A percentile compares a stretch with the other conserved stretches of the same genome.
phyloP scores from a whole-genome alignment of 75 land plant species.

The Adiantum capillusveneris region DNA sequence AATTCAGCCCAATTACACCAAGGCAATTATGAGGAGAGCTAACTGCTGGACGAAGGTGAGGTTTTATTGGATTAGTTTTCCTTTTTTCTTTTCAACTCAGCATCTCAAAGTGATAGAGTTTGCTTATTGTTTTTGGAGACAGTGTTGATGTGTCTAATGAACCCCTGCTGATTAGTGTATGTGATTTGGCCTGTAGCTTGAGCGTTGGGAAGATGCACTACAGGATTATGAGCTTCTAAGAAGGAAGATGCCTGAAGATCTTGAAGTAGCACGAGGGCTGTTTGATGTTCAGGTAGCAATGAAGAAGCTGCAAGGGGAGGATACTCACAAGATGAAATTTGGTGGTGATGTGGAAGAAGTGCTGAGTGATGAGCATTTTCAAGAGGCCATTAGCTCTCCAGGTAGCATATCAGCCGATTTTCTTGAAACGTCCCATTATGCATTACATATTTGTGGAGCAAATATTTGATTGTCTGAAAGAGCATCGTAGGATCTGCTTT shows the following conservation, averaged over 20 bases:
- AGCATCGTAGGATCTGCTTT: too few species aligned
- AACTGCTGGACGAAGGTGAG: slow-evolving; percentile 63
- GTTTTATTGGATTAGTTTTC: too few species aligned
- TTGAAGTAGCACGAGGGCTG: slow-evolving; percentile 62
- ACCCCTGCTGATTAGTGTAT: not conserved
- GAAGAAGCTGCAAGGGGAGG: slow-evolving; percentile 65
- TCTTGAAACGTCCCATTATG: too few species aligned
- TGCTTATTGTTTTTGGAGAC: not conserved
- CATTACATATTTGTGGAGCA: not conserved
- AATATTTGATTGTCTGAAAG: too few species aligned
- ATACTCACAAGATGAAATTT: slow-evolving; percentile 41
- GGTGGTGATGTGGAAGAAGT: slow-evolving; percentile 75
- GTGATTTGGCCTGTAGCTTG: slow-evolving; percentile 39
- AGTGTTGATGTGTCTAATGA: too few species aligned
- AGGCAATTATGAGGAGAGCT: slow-evolving; percentile 86
- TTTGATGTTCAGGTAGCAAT: slow-evolving; percentile 71
- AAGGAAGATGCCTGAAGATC: slow-evolving; percentile 63
- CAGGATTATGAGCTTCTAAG: slow-evolving; percentile 70
- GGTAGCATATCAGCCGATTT: too few species aligned
- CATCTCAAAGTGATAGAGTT: not conserved
- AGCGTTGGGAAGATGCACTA: slow-evolving; percentile 75
- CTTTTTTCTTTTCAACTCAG: not conserved
- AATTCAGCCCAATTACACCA: slow-evolving; percentile 66
- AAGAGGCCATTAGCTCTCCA: slow-evolving; percentile 51
- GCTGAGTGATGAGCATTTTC: slow-evolving; percentile 47